A percentile compares a stretch with the other conserved stretches of the same genome.
phyloP scores from a whole-genome alignment of 2,329 filamentous ascomycete species.

The Colletotrichum abscissum region DNA sequence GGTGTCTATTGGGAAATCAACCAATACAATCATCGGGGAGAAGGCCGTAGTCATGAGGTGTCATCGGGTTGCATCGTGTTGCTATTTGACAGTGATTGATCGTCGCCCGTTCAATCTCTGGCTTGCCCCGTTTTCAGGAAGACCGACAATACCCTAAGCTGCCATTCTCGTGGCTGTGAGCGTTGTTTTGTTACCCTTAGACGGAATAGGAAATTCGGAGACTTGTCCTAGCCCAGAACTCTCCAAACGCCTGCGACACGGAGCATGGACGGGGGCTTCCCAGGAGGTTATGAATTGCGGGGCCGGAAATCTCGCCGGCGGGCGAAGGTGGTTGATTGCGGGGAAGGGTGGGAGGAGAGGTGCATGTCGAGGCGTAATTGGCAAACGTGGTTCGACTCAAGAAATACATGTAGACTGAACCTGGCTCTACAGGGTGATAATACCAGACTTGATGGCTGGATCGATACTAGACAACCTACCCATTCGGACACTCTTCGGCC shows the following conservation, averaged over 20 bases:
- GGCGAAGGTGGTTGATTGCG: neutral
- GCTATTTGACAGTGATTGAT: neutral
- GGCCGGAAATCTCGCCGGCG: slow-evolving; percentile 19
- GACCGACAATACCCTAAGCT: neutral
- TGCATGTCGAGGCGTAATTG: neutral
- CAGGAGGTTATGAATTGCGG: slow-evolving; percentile 8
- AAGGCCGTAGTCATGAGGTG: neutral
- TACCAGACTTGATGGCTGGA: neutral
- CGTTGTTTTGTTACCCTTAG: neutral
- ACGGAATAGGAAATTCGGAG: slow-evolving; percentile 26
- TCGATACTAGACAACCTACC: neutral
- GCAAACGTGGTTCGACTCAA: neutral
- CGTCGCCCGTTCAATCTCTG: neutral
- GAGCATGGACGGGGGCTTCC: neutral
- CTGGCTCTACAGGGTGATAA: neutral
- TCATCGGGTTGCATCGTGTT: neutral
- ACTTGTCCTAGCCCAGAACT: slow-evolving; percentile 12
- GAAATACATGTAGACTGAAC: neutral
- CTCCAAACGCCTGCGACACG: neutral
- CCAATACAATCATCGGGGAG: slow-evolving; percentile 10
- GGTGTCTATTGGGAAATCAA: neutral
- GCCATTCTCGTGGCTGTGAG: neutral
- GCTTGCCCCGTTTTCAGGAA: neutral
- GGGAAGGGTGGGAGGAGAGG: neutral
- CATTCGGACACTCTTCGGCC: neutral